Conservation (phyloP, 2,329 filamentous ascomycete species). For the Tolypocladium amazonense region DNA sequence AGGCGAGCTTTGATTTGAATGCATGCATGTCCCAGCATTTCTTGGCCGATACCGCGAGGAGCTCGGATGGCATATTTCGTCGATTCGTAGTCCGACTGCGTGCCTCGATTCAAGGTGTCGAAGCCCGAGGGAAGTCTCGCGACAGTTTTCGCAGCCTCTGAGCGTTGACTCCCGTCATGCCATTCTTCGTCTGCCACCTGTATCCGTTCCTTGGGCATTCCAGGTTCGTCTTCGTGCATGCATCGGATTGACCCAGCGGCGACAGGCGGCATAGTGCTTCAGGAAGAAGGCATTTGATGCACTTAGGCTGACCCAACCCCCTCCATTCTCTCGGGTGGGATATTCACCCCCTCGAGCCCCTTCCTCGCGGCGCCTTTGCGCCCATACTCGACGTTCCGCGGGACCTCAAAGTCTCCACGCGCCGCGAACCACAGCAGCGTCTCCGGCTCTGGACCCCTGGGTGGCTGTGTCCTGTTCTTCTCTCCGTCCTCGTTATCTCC, state of each 20-base stretch:
- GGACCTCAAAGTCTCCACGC: constrained; percentile 33
- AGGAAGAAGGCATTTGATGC: not conserved
- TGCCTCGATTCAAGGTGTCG: not conserved
- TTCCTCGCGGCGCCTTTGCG: constrained; percentile 20
- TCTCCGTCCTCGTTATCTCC: constrained; percentile 11
- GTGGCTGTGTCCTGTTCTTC: constrained; percentile 12
- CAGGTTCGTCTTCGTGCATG: not conserved
- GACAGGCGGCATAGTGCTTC: not conserved
- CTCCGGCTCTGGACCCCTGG: constrained; percentile 31
- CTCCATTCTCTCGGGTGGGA: constrained; percentile 14
- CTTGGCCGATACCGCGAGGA: not conserved
- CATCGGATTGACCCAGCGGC: not conserved
- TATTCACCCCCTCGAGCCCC: constrained; percentile 23
- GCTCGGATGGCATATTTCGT: not conserved
- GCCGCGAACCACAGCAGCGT: constrained; percentile 35
- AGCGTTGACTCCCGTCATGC: not conserved
- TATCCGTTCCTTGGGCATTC: not conserved
- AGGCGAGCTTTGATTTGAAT: not conserved
- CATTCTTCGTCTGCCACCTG: not conserved
- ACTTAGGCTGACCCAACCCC: constrained; percentile 6
- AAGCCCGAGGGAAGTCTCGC: not conserved
- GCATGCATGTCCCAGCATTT: not conserved
- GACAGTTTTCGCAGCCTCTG: not conserved
- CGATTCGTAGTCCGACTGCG: not conserved
- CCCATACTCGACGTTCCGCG: constrained; percentile 32